Percentiles rank a stretch among this genome's conserved stretches.
These are phyloP conservation scores for Mycena filopes DNA, from an alignment of 768 basidiomycete species.

Conservation along the genomic window DNA sequence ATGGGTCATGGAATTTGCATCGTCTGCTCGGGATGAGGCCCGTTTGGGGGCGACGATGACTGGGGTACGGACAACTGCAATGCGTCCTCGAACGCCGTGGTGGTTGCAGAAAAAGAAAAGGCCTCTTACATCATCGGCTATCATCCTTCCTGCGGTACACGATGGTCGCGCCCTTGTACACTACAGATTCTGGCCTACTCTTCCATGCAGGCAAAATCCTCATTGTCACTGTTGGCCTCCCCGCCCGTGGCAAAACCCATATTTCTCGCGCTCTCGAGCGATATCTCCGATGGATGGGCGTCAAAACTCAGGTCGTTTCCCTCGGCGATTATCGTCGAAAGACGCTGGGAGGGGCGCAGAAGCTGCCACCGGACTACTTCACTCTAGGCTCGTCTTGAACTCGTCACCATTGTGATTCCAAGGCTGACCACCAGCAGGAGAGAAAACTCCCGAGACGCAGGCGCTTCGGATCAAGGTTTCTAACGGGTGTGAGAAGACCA, in stretches of 20 bases:
- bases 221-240: conserved; percentile 91
- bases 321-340: conserved; percentile 95
- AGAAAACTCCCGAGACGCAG: conserved; percentile 85
- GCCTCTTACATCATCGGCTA: too few relatives aligned
- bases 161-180: conserved; percentile 97
- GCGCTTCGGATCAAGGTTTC: conserved; percentile 78
- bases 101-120: too few relatives aligned
- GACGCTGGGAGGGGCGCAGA: conserved; percentile 87
- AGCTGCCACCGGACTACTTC: conserved; percentile 94
- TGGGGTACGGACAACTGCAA: too few relatives aligned
- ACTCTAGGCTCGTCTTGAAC: conserved; percentile 64
- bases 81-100: too few relatives aligned
- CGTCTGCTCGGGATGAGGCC: too few relatives aligned
- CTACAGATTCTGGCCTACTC: conserved; percentile 86
- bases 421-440: conserved; percentile 55
- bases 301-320: conserved; percentile 94
- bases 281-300: conserved; percentile 98
- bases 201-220: conserved; percentile 97
- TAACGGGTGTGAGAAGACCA: conserved; percentile 87
- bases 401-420: background rate
- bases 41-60: too few relatives aligned
- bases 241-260: conserved; percentile 96
- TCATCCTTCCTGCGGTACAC: too few relatives aligned
- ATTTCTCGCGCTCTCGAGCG: conserved; percentile 95
- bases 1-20: conserved; percentile 11